Conservation (phyloP, 208 protist species). For the Trichomonas tenax region DNA sequence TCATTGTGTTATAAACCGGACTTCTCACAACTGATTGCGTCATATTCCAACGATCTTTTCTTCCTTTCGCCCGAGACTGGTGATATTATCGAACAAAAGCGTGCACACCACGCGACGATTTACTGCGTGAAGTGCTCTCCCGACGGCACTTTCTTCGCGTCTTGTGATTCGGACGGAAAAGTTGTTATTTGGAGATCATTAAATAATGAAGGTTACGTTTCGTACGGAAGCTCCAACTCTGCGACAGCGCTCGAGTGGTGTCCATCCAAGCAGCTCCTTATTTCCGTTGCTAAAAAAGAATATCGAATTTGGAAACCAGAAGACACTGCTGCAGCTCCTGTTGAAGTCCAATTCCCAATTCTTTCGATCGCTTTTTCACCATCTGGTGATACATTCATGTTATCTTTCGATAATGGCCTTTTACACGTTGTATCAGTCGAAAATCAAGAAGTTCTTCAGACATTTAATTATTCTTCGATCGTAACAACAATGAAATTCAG, state of each 20-base stretch:
- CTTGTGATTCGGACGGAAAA: background rate
- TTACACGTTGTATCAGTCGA: background rate
- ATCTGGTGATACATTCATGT: background rate
- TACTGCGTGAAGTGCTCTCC: background rate
- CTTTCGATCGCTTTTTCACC: background rate
- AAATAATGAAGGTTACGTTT: background rate
- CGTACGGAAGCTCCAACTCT: background rate
- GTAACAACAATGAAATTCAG: background rate
- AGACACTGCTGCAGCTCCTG: background rate
- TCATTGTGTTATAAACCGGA: background rate
- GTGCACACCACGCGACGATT: background rate
- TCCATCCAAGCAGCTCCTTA: background rate
- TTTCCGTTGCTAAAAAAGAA: background rate
- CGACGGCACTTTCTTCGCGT: background rate
- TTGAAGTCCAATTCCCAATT: background rate
- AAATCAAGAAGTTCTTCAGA: background rate
- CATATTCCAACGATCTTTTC: background rate
- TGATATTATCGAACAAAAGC: background rate
- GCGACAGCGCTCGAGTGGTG: background rate
- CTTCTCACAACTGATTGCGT: background rate
- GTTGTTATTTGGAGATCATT: conserved; percentile 15
- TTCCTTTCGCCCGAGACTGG: background rate
- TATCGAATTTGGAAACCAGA: background rate
- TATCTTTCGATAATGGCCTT: background rate
- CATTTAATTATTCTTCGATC: background rate